Base-by-base conservation (phyloP, 305 asterid genomes). In the Fraxinus latifolia region DNA sequence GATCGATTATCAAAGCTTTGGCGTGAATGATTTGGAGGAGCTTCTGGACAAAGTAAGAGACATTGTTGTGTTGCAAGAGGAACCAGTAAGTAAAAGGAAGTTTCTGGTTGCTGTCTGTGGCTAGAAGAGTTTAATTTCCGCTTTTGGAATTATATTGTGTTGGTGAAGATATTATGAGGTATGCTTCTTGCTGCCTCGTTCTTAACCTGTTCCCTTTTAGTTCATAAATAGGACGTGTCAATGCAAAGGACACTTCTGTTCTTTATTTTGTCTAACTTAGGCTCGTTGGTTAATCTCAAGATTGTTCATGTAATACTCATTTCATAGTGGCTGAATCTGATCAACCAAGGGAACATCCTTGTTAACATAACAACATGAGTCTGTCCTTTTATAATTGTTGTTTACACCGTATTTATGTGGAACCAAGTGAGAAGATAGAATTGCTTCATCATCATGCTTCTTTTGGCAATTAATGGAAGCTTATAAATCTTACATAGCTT, bases 51-150 rank as follows among this genome's bases (percentile, higher is more conserved):
- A 92, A 85, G 89, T 95, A 88, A 86, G 81, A 21, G 98, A 93
- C 81, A 89, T 95, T 19, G 98, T 86, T 76, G 85, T 74, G 83
- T 86, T 95, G 86, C 93, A 85, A 44, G 97, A 91, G 91, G 99
- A 95, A 65, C 92, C 94, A 7, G 85, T 50, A 7, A 91, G 89
- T 85, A 90, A 87, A 81, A 86, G 86, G 80, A 93, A 90, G 86
- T 86, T 88, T 82, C 32, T 96, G 79, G 90, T 89, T 84, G 93
- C 97, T 79, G 77, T 77, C 62, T 88, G 90, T 79, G 88, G 86
- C 83, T 91, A 91, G 86, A 79, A 77, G 80, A 19, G 78, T 23
- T 47, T 5, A n/a, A 47, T 73, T 80, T 5, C 19, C 58, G 60
- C 77, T 67, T 72, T 81, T 33, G 86, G 77, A 50, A 60, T 71